Evolutionary conservation across 768 basidiomycete genomes (phyloP), one percentile per base, ranked within the genome.

Genomic region (Kwoniella dendrophila): DNA sequence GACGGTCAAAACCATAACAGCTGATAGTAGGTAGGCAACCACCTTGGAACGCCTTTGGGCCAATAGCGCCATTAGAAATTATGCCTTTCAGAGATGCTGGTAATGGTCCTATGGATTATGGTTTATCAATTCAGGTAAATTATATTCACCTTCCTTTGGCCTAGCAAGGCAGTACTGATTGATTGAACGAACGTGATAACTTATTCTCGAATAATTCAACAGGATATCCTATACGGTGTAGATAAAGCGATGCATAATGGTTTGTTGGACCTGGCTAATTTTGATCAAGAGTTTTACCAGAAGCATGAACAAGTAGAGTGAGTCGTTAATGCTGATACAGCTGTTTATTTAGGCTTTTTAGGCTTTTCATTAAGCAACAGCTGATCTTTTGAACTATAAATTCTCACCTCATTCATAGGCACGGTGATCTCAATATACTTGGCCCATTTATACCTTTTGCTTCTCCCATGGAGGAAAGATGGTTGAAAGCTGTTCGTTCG

Each of bases 31-130:
- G 89, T 78, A 84, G 89, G 56, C 87, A 88, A 61, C 85, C 89
- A 20, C 94, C 95, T 30, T 94, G 91, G 87, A 90, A 94, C 79
- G 92, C 93, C 2, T 94, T 97, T 77, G 87, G 91, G 68, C 94
- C 95, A 2, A 88, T 98, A 55, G 90, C 92, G 32, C 87, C 92
- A 73, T 76, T 93, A 36, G 91, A 95, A 79, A 58, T 77, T 30
- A 69, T 68, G 87, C 88, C 91, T 16, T 98, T 98, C 76, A 85
- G 96, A 62, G 96, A 99, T 72, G 96, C 96, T 20, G 94, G 95
- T 3, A 86, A 90, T 40, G 93, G 92, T 1, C 86, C 87, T 12
- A 90, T 91, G 8, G 93, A 97, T 79, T 96, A 93, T 81, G 91
- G 89, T 74, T 85, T 98, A 59, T 90, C 83, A 65, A 91, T 97